Evolutionary conservation across 2,329 filamentous ascomycete species (phyloP), one percentile per base, ranked within the genome.

Genomic region (Fusarium chuoi): DNA sequence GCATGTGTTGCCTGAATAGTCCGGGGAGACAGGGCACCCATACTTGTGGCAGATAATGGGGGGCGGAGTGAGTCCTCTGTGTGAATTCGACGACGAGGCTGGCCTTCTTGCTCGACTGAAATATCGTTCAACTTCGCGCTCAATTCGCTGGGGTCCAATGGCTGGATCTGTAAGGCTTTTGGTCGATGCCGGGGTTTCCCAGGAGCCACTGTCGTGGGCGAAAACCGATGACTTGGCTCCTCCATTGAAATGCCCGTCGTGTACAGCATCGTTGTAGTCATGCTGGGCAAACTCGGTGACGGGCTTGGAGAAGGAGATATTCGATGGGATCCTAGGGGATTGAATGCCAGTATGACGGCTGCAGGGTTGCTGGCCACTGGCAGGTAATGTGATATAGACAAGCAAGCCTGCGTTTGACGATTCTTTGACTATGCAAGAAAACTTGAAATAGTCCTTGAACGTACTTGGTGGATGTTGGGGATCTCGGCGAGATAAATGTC

Each of bases 141-240:
- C 35, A 91, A 80, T 62, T 91, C 89, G 35, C 87, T 84, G 1
- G 89, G 83, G 68, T 91, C 89, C 51, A 91, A 80, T 5, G 82
- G 79, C 38, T 79, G 74, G 17, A 82, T 78, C 2, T 75, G 74
- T 30, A 78, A 73, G 18, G 76, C 66, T 45, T 71, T 74, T 46
- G 77, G 77, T 36, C 77, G 69, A 54, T 75, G 69, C 44, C 73
- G 77, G 17, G 69, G 55, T 45, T 65, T 79, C 18, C 63, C 71
- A 14, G 64, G 59, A 30, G 35, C 28, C 36, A 45, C 65, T 49
- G 56, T 70, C 35, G 51, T 62, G 33, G 42, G 35, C 33, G 64
- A 28, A 48, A 75, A 61, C 26, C 52, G 56, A 41, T 72, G 62
- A 6, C 36, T 46, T 33, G 64, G 57, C 35, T 74, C 68, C 18